Evolutionary conservation across 257 asterid genomes (phyloP).

Genomic region (Avicennia marina): DNA sequence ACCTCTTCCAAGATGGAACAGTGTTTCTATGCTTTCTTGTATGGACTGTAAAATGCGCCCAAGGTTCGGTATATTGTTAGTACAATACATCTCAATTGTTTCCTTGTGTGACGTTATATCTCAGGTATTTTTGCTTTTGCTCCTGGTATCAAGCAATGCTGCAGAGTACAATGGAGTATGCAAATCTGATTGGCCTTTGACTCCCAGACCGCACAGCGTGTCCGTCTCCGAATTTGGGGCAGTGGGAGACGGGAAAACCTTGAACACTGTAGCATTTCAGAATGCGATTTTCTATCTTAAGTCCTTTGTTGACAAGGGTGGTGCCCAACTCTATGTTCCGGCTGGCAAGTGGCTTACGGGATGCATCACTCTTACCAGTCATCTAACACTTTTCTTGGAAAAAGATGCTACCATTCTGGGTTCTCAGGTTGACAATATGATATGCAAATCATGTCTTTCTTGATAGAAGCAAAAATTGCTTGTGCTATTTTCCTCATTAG

Average conservation of each 20-base stretch:
- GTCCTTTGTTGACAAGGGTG: constrained; percentile 88
- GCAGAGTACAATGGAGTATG: constrained; percentile 45
- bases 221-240: constrained; percentile 75
- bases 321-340: constrained; percentile 86
- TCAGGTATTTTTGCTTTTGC: constrained; percentile 46
- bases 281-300: constrained; percentile 80
- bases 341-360: constrained; percentile 74
- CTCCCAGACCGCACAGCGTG: constrained; percentile 74
- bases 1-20: too few relatives aligned
- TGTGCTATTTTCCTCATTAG: too few relatives aligned
- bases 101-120: constrained; percentile 9
- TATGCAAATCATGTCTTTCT: too few relatives aligned
- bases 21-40: too few relatives aligned
- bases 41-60: background rate
- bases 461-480: too few relatives aligned
- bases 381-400: constrained; percentile 76
- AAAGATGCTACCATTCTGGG: constrained; percentile 75
- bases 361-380: constrained; percentile 79
- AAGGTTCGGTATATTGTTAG: background rate
- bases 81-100: constrained; percentile 2
- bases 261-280: constrained; percentile 67
- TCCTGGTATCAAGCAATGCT: constrained; percentile 25
- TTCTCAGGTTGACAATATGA: constrained; percentile 45
- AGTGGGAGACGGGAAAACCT: constrained; percentile 66
- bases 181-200: constrained; percentile 39